Percentiles rank a stretch among this genome's conserved stretches.
These are phyloP conservation scores for Ambrosia hybrid DNA, from an alignment of 140 eudicot genomes.

Conservation along the genomic window DNA sequence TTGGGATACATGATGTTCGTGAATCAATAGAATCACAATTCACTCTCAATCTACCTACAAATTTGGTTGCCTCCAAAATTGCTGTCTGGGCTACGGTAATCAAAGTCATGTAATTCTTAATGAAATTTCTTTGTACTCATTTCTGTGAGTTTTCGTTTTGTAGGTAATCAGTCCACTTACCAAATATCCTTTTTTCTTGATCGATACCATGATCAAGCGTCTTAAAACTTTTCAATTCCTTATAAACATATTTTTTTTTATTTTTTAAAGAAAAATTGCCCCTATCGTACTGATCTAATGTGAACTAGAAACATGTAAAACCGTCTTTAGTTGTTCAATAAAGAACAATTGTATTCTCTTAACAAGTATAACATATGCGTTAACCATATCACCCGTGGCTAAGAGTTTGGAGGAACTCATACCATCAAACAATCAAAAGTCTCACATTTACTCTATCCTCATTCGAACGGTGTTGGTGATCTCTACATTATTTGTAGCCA, in stretches of 20 bases:
- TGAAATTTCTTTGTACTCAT: slow-evolving; percentile 16
- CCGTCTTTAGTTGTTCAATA: background rate
- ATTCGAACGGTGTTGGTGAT: slow-evolving; percentile 75
- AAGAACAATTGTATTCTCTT: slow-evolving; percentile 18
- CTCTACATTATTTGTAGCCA: slow-evolving; percentile 71
- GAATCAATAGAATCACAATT: slow-evolving; percentile 78
- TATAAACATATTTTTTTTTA: too few relatives aligned
- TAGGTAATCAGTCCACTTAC: slow-evolving; percentile 42
- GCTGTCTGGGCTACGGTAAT: slow-evolving; percentile 93
- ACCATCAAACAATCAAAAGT: slow-evolving; percentile 52
- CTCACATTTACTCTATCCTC: slow-evolving; percentile 56
- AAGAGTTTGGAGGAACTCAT: slow-evolving; percentile 84
- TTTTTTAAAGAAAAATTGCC: background rate
- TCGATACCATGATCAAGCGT: slow-evolving; percentile 19
- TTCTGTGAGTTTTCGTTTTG: slow-evolving; percentile 4
- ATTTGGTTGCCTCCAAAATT: slow-evolving; percentile 75
- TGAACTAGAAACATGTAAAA: background rate
- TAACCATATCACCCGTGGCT: slow-evolving; percentile 87
- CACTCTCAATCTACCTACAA: slow-evolving; percentile 83
- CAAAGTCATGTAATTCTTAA: background rate
- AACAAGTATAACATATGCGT: slow-evolving; percentile 73
- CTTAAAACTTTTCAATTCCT: background rate
- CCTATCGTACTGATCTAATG: background rate
- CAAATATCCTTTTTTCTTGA: slow-evolving; percentile 34
- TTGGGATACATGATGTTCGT: slow-evolving; percentile 78